Evolutionary conservation across 345 rosid species (phyloP), one percentile per base, ranked within the genome.

Genomic region (Salix koriyanagi): DNA sequence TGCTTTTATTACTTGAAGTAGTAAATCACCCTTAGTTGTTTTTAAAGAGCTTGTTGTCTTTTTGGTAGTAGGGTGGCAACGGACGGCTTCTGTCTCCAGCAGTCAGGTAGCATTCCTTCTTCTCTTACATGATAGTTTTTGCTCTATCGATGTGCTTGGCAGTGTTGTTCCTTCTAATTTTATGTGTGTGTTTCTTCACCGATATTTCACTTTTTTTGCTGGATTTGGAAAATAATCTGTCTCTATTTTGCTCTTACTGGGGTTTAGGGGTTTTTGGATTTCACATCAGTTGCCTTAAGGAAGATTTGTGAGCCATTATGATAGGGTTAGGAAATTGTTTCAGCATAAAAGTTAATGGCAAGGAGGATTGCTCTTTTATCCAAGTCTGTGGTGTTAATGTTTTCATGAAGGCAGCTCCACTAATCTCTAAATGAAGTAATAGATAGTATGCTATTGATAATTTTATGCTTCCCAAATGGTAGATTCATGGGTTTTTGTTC

Each of bases 91-190:
- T 50, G 15, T 42, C 73, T 28, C 54, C 68, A 58, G 39, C 73
- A 34, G 71, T 69, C 80, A 78, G 85, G 85, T 82, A 82, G 67
- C 61, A 18, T 10, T 66, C 60, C 18, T 30, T 26, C 34, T 7
- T 14, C 21, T 54, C 32, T 76, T 72, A 60, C 69, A 34, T 82
- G 67, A 36, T 37, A 12, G 36, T n/a, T 76, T 66, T 70, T 56
- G 23, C 69, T 70, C 62, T 6, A 25, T 62, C 39, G 23, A 28
- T 6, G 69, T 9, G 12, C 37, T 23, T 26, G 16, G 37, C 44
- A 3, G 13, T 69, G 16, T 56, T 73, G 54, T 19, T 74, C 69
- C 72, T 46, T 71, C 66, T 68, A 68, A 79, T 83, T 79, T 77
- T 79, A 83, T 76, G 85, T 72, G 76, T 19, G 72, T 71, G 37